Conservation (phyloP, 192 early-diverging fungal genomes). For the Coemansia nantahalensis region DNA sequence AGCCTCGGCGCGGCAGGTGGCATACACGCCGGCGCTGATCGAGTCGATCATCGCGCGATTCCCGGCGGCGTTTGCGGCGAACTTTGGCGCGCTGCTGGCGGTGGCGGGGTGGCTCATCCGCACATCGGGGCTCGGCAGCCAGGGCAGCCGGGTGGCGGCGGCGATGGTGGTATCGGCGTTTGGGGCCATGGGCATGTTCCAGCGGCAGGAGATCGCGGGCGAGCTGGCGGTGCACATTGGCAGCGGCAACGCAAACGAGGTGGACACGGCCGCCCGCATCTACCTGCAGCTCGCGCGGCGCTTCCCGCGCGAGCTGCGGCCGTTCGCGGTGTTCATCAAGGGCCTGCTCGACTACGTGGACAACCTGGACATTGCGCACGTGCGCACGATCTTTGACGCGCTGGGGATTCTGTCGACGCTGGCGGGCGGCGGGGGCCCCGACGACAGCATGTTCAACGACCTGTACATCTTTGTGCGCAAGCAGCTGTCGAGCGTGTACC, state of each 20-base stretch:
- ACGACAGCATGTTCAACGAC: no score
- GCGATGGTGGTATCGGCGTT: conserved; percentile 29
- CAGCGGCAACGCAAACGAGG: conserved; percentile 61
- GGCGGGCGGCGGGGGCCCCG: no score
- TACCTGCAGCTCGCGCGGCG: conserved; percentile 54
- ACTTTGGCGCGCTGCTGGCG: conserved; percentile 53
- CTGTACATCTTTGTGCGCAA: no score
- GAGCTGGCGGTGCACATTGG: conserved; percentile 76
- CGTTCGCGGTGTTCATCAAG: conserved; percentile 67
- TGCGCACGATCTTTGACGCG: conserved; percentile 60
- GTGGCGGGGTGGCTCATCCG: conserved; percentile 62
- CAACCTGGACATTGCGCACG: conserved; percentile 60
- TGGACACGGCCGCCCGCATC: conserved; percentile 61
- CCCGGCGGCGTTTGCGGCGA: conserved; percentile 28
- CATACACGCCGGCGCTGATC: conserved; percentile 26
- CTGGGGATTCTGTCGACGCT: no score
- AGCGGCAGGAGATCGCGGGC: conserved; percentile 78
- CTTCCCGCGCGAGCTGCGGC: conserved; percentile 54
- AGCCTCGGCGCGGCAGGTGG: conserved; percentile 7
- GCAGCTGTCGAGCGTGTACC: no score
- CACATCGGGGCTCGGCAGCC: conserved; percentile 43
- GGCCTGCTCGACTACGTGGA: conserved; percentile 73
- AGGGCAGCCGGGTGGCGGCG: conserved; percentile 32
- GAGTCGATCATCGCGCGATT: conserved; percentile 13
- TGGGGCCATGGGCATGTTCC: conserved; percentile 56